Evolutionary conservation across 2,329 filamentous ascomycete genomes (phyloP).

Genomic region (Ophiosphaerella korrae): DNA sequence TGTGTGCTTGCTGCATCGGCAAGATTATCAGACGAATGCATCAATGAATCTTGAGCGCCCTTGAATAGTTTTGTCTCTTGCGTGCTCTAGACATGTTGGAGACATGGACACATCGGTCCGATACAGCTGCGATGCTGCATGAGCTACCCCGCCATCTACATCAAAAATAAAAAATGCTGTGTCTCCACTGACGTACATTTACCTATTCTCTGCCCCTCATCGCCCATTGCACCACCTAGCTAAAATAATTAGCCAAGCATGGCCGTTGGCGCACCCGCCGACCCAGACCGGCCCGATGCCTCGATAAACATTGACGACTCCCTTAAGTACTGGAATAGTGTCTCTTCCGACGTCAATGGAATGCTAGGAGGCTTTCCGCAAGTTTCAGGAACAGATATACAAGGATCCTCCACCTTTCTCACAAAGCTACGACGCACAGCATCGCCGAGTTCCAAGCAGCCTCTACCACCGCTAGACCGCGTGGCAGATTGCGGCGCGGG

Average conservation of each 20-base stretch:
- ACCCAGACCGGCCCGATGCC: conserved; percentile 45
- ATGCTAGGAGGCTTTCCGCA: conserved; percentile 79
- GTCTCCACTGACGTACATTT: not conserved
- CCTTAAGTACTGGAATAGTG: conserved; percentile 58
- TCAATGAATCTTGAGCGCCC: not conserved
- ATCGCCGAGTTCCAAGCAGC: conserved; percentile 24
- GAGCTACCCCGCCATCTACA: conserved; percentile 19
- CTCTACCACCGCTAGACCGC: conserved; percentile 41
- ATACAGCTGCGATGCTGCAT: conserved; percentile 4
- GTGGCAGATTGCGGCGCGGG: conserved; percentile 68
- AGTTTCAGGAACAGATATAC: conserved; percentile 72
- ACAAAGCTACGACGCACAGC: conserved; percentile 61
- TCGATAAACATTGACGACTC: conserved; percentile 52
- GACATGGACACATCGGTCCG: not conserved
- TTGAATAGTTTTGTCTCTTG: too few species aligned
- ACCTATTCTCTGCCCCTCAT: too few species aligned
- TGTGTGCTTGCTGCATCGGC: not conserved
- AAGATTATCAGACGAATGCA: not conserved
- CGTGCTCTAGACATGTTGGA: not conserved
- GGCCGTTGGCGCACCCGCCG: conserved; percentile 19
- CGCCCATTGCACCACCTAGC: too few species aligned
- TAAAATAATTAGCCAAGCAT: conserved; percentile 1
- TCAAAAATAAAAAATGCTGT: not conserved
- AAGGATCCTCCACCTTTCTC: conserved; percentile 71
- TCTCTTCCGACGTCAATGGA: conserved; percentile 65